phyloP scores from a whole-genome alignment of 306 rosid species.

The peach (Prunus persica) region Prunus_persica_NCBIv2 NC_034014.1:25757001-25757500 shows the following conservation, averaged over 20 bases:
- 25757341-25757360: neutral
- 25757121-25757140: neutral
- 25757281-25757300: neutral
- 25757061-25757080: neutral
- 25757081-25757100: neutral
- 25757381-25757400: neutral
- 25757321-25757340: neutral
- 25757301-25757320: neutral
- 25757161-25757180: neutral
- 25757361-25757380: neutral
- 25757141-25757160: neutral
- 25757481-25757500: neutral
- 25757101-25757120: neutral
- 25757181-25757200: neutral
- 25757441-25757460: neutral
- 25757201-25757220: too few species aligned
- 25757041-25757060: slow-evolving; percentile 23
- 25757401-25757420: neutral
- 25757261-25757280: neutral
- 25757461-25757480: too few species aligned
- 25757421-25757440: neutral
- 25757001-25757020: too few species aligned
- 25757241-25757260: neutral
- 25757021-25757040: neutral
- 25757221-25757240: neutral